phyloP scores from a whole-genome alignment of 345 rosid species.

The Brassica rapa region DNA sequence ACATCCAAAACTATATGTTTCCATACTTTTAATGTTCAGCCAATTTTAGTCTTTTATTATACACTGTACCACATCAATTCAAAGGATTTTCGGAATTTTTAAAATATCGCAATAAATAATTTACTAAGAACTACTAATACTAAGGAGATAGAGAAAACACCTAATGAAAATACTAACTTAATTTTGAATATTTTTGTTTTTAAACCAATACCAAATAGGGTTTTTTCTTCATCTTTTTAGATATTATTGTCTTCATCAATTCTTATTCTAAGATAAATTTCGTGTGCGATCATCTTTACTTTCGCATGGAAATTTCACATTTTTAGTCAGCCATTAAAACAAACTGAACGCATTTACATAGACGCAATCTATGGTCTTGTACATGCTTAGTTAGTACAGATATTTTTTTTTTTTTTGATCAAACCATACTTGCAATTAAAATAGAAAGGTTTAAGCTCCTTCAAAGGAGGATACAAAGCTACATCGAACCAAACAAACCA shows the following conservation, averaged over 20 bases:
- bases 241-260: background rate
- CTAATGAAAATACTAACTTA: background rate
- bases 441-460: too few species aligned
- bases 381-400: background rate
- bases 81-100: background rate
- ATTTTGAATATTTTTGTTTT: background rate
- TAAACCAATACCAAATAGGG: background rate
- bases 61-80: conserved; percentile 18
- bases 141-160: background rate
- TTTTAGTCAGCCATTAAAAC: background rate
- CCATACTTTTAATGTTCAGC: conserved; percentile 1
- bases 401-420: too few species aligned
- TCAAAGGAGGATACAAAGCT: too few species aligned
- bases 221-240: background rate
- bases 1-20: background rate
- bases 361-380: background rate
- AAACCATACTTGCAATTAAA: too few species aligned
- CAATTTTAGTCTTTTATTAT: conserved; percentile 1
- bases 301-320: background rate
- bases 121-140: background rate
- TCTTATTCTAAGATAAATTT: background rate
- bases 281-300: background rate
- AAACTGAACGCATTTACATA: background rate
- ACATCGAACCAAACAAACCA: too few species aligned
- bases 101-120: background rate